Evolutionary conservation across 352 stramenopile species (phyloP).

Genomic region (Plasmopara halstedii): DNA sequence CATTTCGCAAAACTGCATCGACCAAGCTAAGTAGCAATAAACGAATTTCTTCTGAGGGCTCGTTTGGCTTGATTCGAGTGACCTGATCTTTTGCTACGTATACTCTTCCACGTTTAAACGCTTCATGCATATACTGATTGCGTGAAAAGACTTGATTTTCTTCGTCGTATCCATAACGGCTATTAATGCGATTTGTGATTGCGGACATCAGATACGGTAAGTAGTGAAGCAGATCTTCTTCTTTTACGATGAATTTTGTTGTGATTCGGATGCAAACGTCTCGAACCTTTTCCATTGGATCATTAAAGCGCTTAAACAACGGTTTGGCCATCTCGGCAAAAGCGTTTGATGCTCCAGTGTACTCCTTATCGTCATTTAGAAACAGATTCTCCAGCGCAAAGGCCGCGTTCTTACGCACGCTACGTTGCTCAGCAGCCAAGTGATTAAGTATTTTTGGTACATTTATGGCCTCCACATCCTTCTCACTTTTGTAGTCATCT

Average conservation of each 20-base stretch:
- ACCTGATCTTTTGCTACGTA: slow-evolving; percentile 42
- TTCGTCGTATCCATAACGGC: slow-evolving; percentile 63
- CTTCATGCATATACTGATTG: slow-evolving; percentile 58
- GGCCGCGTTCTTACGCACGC: slow-evolving; percentile 56
- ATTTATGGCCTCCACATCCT: slow-evolving; percentile 23
- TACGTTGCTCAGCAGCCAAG: slow-evolving; percentile 37
- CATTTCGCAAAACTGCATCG: slow-evolving; percentile 38
- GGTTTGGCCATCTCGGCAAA: slow-evolving; percentile 60
- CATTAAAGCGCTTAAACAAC: slow-evolving; percentile 80
- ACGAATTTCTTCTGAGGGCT: slow-evolving; percentile 75
- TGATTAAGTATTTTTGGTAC: slow-evolving; percentile 51
- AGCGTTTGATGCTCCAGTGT: background rate
- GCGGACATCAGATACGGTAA: slow-evolving; percentile 72
- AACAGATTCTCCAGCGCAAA: slow-evolving; percentile 40
- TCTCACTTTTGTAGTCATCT: background rate
- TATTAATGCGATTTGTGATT: slow-evolving; percentile 56
- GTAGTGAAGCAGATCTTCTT: slow-evolving; percentile 55
- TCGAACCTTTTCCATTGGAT: slow-evolving; percentile 70
- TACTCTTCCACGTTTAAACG: slow-evolving; percentile 64
- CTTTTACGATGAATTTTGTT: slow-evolving; percentile 33
- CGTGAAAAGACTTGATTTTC: slow-evolving; percentile 68
- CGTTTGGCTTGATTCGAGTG: slow-evolving; percentile 32
- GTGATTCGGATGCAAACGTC: slow-evolving; percentile 56
- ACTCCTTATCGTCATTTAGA: slow-evolving; percentile 6
- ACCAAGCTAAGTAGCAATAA: slow-evolving; percentile 51